phyloP scores from a whole-genome alignment of 495 filamentous ascomycete genomes.

The Aspergillus nanangensis region DNA sequence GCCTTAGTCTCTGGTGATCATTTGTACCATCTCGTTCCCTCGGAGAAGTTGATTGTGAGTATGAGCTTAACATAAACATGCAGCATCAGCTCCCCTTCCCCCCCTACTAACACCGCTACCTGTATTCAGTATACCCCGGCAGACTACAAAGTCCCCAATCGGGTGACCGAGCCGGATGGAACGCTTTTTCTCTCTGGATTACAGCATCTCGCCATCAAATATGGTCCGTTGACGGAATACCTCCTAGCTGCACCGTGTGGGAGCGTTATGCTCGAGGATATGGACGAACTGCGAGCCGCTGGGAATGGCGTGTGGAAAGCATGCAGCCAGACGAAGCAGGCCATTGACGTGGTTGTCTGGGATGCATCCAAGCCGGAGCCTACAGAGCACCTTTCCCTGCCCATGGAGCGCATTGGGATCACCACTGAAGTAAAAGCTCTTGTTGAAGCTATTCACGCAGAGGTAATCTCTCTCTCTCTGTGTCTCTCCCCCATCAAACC shows the following conservation, averaged over 20 bases:
- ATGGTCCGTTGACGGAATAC: not conserved
- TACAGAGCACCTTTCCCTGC: slow-evolving; percentile 3
- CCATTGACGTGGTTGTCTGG: slow-evolving; percentile 10
- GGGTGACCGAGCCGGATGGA: not conserved
- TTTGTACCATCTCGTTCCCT: slow-evolving; percentile 1
- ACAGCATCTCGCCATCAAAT: not conserved
- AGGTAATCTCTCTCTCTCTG: slow-evolving; percentile 6
- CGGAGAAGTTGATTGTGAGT: not conserved
- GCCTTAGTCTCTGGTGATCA: slow-evolving; percentile 3
- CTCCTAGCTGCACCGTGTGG: not conserved
- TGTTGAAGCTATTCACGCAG: slow-evolving; percentile 5
- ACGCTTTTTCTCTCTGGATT: not conserved
- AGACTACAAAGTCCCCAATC: not conserved
- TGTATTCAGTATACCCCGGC: not conserved
- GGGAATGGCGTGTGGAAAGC: slow-evolving; percentile 5
- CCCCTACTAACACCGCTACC: not conserved
- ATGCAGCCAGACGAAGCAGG: slow-evolving; percentile 1
- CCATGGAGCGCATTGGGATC: slow-evolving; percentile 4
- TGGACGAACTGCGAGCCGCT: not conserved
- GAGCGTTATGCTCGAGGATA: not conserved
- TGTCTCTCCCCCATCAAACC: no score
- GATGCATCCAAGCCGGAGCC: slow-evolving; percentile 7
- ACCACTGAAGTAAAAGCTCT: slow-evolving; percentile 5
- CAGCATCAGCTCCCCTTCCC: no score
- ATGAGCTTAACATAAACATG: no score